phyloP scores from a whole-genome alignment of 768 basidiomycete species.

The Lepiota venenata region DNA sequence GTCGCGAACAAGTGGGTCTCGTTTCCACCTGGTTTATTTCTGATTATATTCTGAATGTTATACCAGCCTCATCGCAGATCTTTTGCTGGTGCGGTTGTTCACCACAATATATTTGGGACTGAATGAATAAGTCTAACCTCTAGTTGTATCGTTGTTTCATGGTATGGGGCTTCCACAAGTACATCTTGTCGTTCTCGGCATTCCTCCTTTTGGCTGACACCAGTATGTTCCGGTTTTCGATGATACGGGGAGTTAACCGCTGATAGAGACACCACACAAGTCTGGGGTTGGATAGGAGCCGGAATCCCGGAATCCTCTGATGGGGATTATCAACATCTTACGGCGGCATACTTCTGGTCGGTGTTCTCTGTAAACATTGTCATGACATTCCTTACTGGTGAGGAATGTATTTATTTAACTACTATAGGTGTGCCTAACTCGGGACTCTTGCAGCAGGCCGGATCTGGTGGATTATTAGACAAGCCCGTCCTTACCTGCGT shows the following conservation, averaged over 20 bases:
- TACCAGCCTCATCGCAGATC: conserved; percentile 10
- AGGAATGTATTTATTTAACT: neutral
- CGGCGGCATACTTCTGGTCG: conserved; percentile 21
- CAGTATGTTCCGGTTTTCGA: conserved; percentile 17
- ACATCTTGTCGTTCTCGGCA: conserved; percentile 23
- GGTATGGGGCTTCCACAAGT: conserved; percentile 31
- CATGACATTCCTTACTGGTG: conserved; percentile 23
- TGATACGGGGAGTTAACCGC: too few species aligned
- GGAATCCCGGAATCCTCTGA: neutral
- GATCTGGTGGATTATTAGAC: conserved; percentile 19
- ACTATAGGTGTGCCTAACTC: neutral
- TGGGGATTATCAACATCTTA: neutral
- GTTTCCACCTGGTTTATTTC: too few species aligned
- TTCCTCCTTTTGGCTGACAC: conserved; percentile 30
- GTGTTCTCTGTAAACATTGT: conserved; percentile 22
- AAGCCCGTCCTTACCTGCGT: conserved; percentile 5
- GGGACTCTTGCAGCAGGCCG: conserved; percentile 13
- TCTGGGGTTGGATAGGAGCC: conserved; percentile 19
- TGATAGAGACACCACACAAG: conserved; percentile 5
- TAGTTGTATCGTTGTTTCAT: conserved; percentile 34
- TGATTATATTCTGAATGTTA: too few species aligned
- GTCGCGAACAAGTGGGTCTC: conserved; percentile 34
- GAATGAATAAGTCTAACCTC: neutral
- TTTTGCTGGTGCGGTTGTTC: conserved; percentile 5
- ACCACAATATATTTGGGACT: neutral